A percentile compares a stretch with the other conserved stretches of the same genome.
Conservation (phyloP, 768 basidiomycete species). For the Amanita molliuscula region DNA sequence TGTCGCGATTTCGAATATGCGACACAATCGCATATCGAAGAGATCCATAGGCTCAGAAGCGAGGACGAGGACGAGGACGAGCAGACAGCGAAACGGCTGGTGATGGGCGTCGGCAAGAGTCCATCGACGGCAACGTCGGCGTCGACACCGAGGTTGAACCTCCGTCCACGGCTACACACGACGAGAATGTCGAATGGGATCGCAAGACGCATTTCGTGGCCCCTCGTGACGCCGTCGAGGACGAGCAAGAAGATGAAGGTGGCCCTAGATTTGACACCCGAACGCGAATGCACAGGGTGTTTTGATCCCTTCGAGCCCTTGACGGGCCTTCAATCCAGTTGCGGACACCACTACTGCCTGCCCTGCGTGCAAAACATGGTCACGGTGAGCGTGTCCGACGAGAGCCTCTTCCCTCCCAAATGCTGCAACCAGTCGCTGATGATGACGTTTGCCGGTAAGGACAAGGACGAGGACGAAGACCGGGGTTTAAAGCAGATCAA, state of each 20-base stretch:
- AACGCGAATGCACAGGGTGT: conserved; percentile 30
- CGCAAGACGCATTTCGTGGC: background rate
- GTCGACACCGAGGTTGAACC: background rate
- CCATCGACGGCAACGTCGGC: background rate
- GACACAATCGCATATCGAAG: background rate
- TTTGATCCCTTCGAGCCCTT: conserved; percentile 18
- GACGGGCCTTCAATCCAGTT: conserved; percentile 26
- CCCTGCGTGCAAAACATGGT: conserved; percentile 33
- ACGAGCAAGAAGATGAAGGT: background rate
- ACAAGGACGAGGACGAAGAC: no score
- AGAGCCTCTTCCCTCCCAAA: conserved; percentile 39
- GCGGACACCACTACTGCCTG: conserved; percentile 36
- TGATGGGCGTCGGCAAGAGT: background rate
- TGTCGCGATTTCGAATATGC: background rate
- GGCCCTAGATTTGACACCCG: conserved; percentile 12
- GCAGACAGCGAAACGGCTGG: background rate
- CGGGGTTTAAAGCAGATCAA: background rate
- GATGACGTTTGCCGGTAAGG: background rate
- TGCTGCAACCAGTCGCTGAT: conserved; percentile 26
- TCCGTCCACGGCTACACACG: background rate
- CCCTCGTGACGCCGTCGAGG: background rate
- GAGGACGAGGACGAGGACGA: background rate
- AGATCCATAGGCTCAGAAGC: background rate
- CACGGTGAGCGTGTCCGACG: conserved; percentile 33
- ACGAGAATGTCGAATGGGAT: background rate